Percentiles rank a stretch among this genome's conserved stretches.
These are phyloP conservation scores for Fraxinus xanthoxyloides DNA, from an alignment of 305 asterid genomes.

Conservation along the genomic window DNA sequence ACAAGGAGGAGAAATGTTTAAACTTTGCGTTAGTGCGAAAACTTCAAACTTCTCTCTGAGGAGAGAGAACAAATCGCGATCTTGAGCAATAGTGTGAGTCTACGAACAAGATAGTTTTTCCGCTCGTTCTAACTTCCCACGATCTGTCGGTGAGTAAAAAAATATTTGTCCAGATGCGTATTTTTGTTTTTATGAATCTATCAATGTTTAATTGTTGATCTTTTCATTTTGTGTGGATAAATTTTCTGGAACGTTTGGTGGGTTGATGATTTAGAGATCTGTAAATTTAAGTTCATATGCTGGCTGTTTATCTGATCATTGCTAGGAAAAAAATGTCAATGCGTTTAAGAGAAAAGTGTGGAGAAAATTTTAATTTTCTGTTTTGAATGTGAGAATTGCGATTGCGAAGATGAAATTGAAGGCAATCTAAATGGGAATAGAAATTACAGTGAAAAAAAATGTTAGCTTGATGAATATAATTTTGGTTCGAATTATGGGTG, in stretches of 20 bases:
- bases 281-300: not conserved
- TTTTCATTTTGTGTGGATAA: not conserved
- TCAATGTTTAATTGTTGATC: not conserved
- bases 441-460: not conserved
- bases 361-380: not conserved
- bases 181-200: not conserved
- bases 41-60: not conserved
- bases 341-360: conserved; percentile 5
- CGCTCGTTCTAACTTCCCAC: conserved; percentile 11
- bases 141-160: conserved; percentile 33
- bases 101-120: conserved; percentile 7
- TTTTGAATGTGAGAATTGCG: not conserved
- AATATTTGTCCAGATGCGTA: not conserved
- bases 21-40: not conserved
- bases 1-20: not conserved
- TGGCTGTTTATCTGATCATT: conserved; percentile 9
- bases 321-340: not conserved
- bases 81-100: not conserved
- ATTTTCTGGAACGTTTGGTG: not conserved
- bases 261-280: conserved; percentile 16
- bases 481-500: not conserved
- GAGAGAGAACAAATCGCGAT: not conserved
- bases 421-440: not conserved
- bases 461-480: not conserved
- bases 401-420: not conserved